A percentile compares a stretch with the other conserved stretches of the same genome.
These are phyloP conservation scores for Clausena lansium DNA, from an alignment of 345 rosid genomes.

Conservation along the genomic window DNA sequence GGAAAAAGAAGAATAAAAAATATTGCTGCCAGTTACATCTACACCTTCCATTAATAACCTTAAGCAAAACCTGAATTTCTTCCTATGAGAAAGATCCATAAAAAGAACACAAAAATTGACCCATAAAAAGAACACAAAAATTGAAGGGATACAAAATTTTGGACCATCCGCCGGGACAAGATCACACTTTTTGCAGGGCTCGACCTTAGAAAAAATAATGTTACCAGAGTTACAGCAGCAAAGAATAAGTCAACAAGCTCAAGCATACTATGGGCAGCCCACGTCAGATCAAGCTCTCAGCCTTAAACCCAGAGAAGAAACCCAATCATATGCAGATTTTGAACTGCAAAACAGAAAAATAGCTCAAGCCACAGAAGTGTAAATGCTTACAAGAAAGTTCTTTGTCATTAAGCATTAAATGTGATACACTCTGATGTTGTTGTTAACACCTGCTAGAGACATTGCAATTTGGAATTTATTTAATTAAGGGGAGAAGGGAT, in stretches of 20 bases:
- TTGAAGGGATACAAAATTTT: neutral
- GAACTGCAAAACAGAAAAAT: conserved; percentile 2
- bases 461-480: too few relatives aligned
- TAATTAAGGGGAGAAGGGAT: neutral
- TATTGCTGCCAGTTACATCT: neutral
- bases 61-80: neutral
- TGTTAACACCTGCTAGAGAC: too few relatives aligned
- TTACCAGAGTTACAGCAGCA: neutral
- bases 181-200: neutral
- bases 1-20: neutral
- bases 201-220: neutral
- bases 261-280: neutral
- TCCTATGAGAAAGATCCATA: neutral
- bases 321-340: neutral
- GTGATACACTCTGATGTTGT: neutral
- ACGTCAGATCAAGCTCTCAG: neutral
- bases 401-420: neutral
- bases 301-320: neutral
- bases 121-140: neutral
- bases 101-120: neutral
- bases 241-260: neutral
- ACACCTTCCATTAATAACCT: neutral
- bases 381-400: neutral
- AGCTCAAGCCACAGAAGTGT: conserved; percentile 9
- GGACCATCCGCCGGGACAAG: neutral